A percentile compares a stretch with the other conserved stretches of the same genome.
Evolutionary conservation across 768 basidiomycete species (phyloP).

Genomic region (Coprinellus micaceus): DNA sequence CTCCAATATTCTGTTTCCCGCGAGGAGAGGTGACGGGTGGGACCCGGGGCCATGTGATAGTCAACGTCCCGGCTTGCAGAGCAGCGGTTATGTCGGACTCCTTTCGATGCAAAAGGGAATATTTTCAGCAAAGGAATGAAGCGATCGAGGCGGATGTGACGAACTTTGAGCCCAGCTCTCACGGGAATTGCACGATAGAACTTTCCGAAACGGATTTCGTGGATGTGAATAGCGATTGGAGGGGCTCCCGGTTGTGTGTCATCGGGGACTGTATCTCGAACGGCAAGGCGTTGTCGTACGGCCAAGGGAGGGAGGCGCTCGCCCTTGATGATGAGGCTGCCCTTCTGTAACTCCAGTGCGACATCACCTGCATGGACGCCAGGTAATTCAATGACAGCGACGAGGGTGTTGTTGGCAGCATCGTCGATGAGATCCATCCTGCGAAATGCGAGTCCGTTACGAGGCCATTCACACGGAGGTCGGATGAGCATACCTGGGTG

Average conservation of each 20-base stretch:
- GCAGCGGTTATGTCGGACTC: constrained; percentile 32
- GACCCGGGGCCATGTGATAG: constrained; percentile 38
- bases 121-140: constrained; percentile 3
- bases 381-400: constrained; percentile 43
- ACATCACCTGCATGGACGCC: constrained; percentile 38
- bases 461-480: not conserved
- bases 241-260: not conserved
- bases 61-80: constrained; percentile 39
- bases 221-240: constrained; percentile 13
- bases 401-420: constrained; percentile 25
- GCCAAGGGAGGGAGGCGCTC: constrained; percentile 25
- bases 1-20: too few relatives aligned
- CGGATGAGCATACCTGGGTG: constrained; percentile 18
- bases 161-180: constrained; percentile 36
- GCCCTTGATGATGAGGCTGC: constrained; percentile 31
- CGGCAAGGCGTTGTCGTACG: not conserved
- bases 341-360: constrained; percentile 28
- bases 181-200: constrained; percentile 37
- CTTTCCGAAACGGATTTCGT: constrained; percentile 41
- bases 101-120: constrained; percentile 29
- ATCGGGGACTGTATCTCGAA: too few relatives aligned
- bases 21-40: too few relatives aligned
- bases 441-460: constrained; percentile 8
- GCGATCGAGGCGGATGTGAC: constrained; percentile 14
- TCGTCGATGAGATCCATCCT: constrained; percentile 46